phyloP scores from a whole-genome alignment of 176 grass and related monocot species.

The Avena insularis region DNA sequence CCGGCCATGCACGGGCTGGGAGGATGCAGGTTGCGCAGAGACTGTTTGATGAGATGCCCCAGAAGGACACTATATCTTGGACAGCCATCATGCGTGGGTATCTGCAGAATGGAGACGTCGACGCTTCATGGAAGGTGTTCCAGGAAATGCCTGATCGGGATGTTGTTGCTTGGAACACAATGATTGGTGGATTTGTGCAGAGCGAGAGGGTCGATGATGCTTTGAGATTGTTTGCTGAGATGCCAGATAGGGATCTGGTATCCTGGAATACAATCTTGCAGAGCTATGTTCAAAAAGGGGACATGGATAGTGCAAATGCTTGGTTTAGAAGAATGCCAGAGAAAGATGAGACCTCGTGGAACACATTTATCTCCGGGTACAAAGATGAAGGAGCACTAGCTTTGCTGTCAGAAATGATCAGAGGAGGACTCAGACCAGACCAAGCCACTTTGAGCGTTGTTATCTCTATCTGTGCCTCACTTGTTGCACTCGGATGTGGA shows the following conservation, averaged over 20 bases:
- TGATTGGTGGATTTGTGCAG: conserved; percentile 70
- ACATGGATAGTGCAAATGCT: conserved; percentile 61
- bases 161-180: conserved; percentile 74
- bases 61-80: conserved; percentile 72
- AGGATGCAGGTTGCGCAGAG: conserved; percentile 56
- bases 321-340: conserved; percentile 69
- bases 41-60: conserved; percentile 60
- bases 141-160: conserved; percentile 66
- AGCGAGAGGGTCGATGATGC: conserved; percentile 66
- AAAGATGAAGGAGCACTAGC: conserved; percentile 57
- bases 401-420: conserved; percentile 62
- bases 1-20: conserved; percentile 51
- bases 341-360: conserved; percentile 73
- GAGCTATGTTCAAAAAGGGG: conserved; percentile 61
- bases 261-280: conserved; percentile 84
- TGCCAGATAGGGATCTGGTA: conserved; percentile 69
- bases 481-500: conserved; percentile 65
- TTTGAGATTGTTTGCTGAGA: conserved; percentile 60
- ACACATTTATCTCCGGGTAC: conserved; percentile 71
- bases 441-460: conserved; percentile 60
- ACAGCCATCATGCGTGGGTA: conserved; percentile 70
- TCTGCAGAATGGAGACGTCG: conserved; percentile 53
- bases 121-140: conserved; percentile 63
- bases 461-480: conserved; percentile 71
- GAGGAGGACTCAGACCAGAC: conserved; percentile 67